Percentiles rank a stretch among this genome's conserved stretches.
These are phyloP conservation scores for Solanum sparsipilum DNA, from an alignment of 257 asterid genomes.

Conservation along the genomic window DNA sequence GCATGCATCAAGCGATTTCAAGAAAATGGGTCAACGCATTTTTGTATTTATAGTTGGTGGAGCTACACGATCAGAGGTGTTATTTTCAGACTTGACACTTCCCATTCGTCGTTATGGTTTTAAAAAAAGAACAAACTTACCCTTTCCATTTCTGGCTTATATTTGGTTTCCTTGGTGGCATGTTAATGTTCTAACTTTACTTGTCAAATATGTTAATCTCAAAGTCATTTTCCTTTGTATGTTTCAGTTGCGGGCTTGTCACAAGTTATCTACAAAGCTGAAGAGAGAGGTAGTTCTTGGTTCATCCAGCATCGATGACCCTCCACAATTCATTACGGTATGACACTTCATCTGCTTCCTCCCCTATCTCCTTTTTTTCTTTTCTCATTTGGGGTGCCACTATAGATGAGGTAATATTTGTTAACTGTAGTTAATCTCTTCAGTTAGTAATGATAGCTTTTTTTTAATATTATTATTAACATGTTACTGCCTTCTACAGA, in stretches of 20 bases:
- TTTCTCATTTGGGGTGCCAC: background rate
- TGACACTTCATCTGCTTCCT: slow-evolving; percentile 8
- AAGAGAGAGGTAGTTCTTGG: slow-evolving; percentile 87
- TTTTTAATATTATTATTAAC: no score
- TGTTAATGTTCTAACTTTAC: background rate
- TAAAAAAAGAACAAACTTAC: background rate
- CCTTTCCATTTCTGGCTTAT: background rate
- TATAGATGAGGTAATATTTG: background rate
- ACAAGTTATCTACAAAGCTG: slow-evolving; percentile 72
- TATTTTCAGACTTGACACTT: background rate
- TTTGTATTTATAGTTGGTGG: slow-evolving; percentile 98
- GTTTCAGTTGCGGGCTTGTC: slow-evolving; percentile 89
- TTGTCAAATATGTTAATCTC: background rate
- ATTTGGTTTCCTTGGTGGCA: background rate
- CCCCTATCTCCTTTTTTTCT: background rate
- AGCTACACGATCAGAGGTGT: slow-evolving; percentile 97
- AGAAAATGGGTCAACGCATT: slow-evolving; percentile 94
- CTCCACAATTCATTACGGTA: slow-evolving; percentile 94
- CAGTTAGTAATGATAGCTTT: background rate
- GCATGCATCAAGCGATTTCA: slow-evolving; percentile 92
- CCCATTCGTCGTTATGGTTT: background rate
- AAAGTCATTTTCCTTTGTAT: background rate
- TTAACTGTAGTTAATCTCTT: background rate
- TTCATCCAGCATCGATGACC: slow-evolving; percentile 95
- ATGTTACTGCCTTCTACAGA: background rate